Evolutionary conservation across 2,329 filamentous ascomycete species (phyloP), one percentile per base, ranked within the genome.

Genomic region (Thyridium curvatum): DNA sequence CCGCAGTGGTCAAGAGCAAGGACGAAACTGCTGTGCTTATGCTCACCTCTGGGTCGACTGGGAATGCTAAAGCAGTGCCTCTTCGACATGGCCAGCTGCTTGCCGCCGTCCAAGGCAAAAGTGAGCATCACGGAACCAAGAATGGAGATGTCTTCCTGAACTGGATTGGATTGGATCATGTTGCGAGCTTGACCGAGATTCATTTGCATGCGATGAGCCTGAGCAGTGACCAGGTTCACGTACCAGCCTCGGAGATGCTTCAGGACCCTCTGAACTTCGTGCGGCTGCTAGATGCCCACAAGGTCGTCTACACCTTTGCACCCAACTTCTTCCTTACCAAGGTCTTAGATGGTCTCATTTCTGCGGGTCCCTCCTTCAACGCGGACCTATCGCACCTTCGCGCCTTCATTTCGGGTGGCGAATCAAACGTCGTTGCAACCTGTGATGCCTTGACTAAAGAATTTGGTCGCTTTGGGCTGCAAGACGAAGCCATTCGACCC

Each of bases 101-200:
- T 1, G 46, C 60, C 1, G 56, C 70, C 0, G 41, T 69, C 10
- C 8, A 38, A 2, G 67, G 66, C 15, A 75, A 75, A 46, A 66
- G 65, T 14, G 74, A 75, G 46, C 39, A 44, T 3, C 29, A 38
- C 3, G 40, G 48, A 12, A 31, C 34, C 41, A 43, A 21, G 12
- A 53, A 57, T 8, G 53, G 55, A 2, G 53, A 56, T 8, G 44
- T 58, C 8, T 63, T 68, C 30, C 47, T 74, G 4, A 70, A 66
- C 42, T 74, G 70, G 70, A 63, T 73, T 12, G 61, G 61, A 1
- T 52, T 77, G 8, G 73, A 79, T 43, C 75, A 79, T 41, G 71
- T 76, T 9, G 74, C 68, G 0, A 65, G 55, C 41, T 52, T 80
- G 3, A 55, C 61, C 2, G 69, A 79, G 37, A 65, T 71, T 13